Evolutionary conservation across 352 stramenopile species (phyloP).

Genomic region (Saprolegnia diclina): DNA sequence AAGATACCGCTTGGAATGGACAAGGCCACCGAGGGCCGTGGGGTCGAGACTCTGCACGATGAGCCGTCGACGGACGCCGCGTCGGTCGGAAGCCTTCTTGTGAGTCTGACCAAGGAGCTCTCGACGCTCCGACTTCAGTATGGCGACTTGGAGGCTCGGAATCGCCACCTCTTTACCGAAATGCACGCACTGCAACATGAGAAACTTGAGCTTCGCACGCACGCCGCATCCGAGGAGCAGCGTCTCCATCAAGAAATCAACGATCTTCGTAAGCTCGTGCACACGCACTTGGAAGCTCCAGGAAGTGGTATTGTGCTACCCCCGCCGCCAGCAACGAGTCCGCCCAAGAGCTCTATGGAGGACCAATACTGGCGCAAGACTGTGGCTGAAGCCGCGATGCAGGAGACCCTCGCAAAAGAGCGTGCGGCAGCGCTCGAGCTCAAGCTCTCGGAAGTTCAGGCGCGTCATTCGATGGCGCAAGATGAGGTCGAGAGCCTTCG

Average conservation of each 20-base stretch:
- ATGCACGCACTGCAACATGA: slow-evolving; percentile 62
- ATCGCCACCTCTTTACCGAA: slow-evolving; percentile 59
- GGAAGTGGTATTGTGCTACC: too few relatives aligned
- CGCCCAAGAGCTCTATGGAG: not conserved
- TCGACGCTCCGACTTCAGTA: slow-evolving; percentile 48
- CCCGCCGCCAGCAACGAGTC: not conserved
- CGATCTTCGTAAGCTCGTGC: not conserved
- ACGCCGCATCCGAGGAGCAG: slow-evolving; percentile 4
- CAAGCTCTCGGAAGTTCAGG: slow-evolving; percentile 56
- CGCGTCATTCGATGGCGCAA: slow-evolving; percentile 69
- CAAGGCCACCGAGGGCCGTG: not conserved
- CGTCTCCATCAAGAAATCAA: slow-evolving; percentile 6
- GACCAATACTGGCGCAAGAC: slow-evolving; percentile 14
- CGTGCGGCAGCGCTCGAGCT: not conserved
- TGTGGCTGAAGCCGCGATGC: not conserved
- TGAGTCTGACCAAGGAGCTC: slow-evolving; percentile 60
- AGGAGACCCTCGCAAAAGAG: slow-evolving; percentile 1
- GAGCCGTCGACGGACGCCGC: slow-evolving; percentile 23
- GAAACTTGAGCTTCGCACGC: slow-evolving; percentile 47
- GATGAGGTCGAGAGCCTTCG: slow-evolving; percentile 27
- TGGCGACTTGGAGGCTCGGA: slow-evolving; percentile 52
- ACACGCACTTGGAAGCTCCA: not conserved
- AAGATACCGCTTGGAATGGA: not conserved
- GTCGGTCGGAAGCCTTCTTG: slow-evolving; percentile 45
- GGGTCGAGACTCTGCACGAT: not conserved